Percentiles rank a stretch among this genome's conserved stretches.
Conservation (phyloP, 768 basidiomycete species). For the Lentinula raphanica region DNA sequence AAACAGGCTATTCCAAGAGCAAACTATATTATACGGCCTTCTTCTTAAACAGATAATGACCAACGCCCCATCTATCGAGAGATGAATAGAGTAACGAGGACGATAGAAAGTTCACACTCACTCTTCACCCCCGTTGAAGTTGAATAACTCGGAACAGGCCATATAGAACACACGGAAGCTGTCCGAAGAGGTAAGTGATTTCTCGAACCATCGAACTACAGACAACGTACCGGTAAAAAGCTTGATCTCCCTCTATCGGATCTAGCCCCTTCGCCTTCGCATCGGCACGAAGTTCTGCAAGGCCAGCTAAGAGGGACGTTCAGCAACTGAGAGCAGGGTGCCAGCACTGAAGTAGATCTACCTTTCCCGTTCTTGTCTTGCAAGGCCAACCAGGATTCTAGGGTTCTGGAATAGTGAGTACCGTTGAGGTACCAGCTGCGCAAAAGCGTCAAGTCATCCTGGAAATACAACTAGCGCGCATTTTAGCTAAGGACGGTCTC, state of each 20-base stretch:
- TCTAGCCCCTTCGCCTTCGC: conserved; percentile 40
- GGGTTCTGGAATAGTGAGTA: conserved; percentile 56
- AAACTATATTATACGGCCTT: no score
- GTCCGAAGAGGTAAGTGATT: neutral
- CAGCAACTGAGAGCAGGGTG: neutral
- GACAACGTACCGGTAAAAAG: conserved; percentile 48
- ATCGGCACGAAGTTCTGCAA: conserved; percentile 44
- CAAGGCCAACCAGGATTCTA: conserved; percentile 58
- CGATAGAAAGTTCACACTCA: conserved; percentile 32
- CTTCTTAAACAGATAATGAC: conserved; percentile 48
- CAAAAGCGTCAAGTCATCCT: conserved; percentile 52
- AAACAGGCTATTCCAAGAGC: no score
- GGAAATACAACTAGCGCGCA: conserved; percentile 51
- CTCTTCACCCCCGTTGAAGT: conserved; percentile 54
- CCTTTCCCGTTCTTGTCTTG: conserved; percentile 50
- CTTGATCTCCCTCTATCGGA: conserved; percentile 49
- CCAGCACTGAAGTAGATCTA: conserved; percentile 8
- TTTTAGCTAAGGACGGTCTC: neutral
- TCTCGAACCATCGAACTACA: neutral
- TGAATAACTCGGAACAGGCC: conserved; percentile 67
- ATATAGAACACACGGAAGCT: conserved; percentile 71
- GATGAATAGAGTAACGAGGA: neutral
- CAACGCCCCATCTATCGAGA: conserved; percentile 47
- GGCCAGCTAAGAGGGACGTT: conserved; percentile 27
- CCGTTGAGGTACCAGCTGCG: conserved; percentile 62